Evolutionary conservation across 495 filamentous ascomycete genomes (phyloP).

Genomic region (Pyrenopolyporus hunteri): DNA sequence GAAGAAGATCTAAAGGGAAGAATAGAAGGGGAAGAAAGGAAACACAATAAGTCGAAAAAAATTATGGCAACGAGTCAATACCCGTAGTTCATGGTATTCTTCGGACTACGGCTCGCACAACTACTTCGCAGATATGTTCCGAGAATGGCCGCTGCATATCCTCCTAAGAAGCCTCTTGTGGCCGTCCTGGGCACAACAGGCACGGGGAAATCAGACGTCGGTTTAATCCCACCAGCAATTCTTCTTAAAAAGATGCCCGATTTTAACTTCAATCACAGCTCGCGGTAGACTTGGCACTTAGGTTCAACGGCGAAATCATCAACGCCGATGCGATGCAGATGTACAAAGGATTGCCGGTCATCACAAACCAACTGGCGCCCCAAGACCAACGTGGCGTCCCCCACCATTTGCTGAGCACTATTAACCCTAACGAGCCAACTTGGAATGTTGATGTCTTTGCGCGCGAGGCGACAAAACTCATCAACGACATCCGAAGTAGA

Average conservation of each 20-base stretch:
- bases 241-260: not conserved
- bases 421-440: conserved; percentile 74
- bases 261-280: conserved; percentile 61
- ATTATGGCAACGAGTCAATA: not conserved
- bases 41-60: not conserved
- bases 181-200: conserved; percentile 91
- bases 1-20: too few relatives aligned
- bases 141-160: conserved; percentile 31
- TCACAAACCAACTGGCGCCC: conserved; percentile 87
- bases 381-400: conserved; percentile 81
- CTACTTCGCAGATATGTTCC: conserved; percentile 19
- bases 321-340: conserved; percentile 99
- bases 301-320: conserved; percentile 92
- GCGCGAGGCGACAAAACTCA: conserved; percentile 67
- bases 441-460: conserved; percentile 82
- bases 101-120: not conserved
- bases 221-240: conserved; percentile 10
- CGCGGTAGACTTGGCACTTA: conserved; percentile 83
- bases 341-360: conserved; percentile 89
- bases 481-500: conserved; percentile 76
- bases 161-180: conserved; percentile 66
- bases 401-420: conserved; percentile 85
- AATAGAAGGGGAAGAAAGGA: too few relatives aligned
- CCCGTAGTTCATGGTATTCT: conserved; percentile 10
- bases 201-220: conserved; percentile 96